Percentiles rank a stretch among this genome's conserved stretches.
These are phyloP conservation scores for Geotrichum europaeum DNA, from an alignment of 1,139 yeast species.

Conservation along the genomic window DNA sequence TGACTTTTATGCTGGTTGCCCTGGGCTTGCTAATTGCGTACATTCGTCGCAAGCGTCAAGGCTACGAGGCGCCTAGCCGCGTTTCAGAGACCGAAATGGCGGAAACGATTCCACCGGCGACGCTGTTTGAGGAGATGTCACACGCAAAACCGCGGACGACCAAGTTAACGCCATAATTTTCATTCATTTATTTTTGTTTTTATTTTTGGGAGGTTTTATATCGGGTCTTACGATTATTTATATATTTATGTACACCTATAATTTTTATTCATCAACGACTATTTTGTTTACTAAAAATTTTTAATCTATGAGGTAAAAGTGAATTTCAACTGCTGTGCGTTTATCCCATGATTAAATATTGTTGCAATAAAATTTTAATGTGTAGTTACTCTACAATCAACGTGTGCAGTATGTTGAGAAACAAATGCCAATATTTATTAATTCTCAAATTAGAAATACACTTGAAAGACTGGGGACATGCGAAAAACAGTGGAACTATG, in stretches of 20 bases:
- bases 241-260: neutral
- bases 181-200: neutral
- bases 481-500: no score
- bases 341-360: no score
- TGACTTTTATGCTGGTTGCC: conserved; percentile 61
- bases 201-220: neutral
- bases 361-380: no score
- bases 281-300: neutral
- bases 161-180: conserved; percentile 2
- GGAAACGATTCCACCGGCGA: conserved; percentile 59
- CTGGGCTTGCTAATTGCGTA: conserved; percentile 53
- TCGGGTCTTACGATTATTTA: neutral
- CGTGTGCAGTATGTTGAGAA: no score
- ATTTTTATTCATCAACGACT: neutral
- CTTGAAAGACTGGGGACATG: no score
- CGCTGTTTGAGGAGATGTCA: conserved; percentile 50
- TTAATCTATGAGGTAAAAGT: no score
- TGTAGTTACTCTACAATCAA: no score
- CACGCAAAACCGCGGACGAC: conserved; percentile 1
- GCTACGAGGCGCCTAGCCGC: conserved; percentile 42
- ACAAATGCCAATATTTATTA: no score
- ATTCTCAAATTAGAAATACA: no score
- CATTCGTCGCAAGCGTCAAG: conserved; percentile 41
- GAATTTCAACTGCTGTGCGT: no score
- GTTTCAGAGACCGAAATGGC: conserved; percentile 65